Evolutionary conservation across 176 grass and related monocot genomes (phyloP).

Genomic region (Areca catechu): DNA sequence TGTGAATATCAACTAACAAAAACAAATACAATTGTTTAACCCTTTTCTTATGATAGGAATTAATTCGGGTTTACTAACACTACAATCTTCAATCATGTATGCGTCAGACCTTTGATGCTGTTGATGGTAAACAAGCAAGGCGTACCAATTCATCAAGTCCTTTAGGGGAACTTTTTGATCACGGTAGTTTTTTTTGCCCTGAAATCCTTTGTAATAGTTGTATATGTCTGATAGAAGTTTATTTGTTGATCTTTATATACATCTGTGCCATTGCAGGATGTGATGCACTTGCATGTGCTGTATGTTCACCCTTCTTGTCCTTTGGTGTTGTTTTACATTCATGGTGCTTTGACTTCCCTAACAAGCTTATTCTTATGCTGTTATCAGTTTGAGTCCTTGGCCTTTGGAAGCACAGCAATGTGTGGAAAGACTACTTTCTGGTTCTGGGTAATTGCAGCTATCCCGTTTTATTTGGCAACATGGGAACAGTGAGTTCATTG

Average conservation of each 20-base stretch:
- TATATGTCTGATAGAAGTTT: neutral
- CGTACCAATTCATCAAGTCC: conserved; percentile 99
- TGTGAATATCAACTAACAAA: too few relatives aligned
- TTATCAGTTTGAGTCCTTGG: conserved; percentile 86
- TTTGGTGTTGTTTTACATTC: neutral
- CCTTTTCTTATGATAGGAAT: neutral
- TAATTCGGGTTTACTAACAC: neutral
- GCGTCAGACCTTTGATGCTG: conserved; percentile 93
- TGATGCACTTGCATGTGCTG: conserved; percentile 97
- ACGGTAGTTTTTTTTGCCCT: conserved; percentile 42
- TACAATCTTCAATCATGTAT: conserved; percentile 1
- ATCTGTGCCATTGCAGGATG: conserved; percentile 50
- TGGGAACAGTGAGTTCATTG: conserved; percentile 85
- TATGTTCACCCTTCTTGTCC: conserved; percentile 38
- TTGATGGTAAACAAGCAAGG: conserved; percentile 99
- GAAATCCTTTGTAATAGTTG: too few relatives aligned
- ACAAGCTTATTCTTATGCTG: neutral
- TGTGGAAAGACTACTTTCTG: conserved; percentile 69
- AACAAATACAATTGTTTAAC: neutral
- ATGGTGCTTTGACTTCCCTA: too few relatives aligned
- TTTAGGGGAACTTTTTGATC: conserved; percentile 98
- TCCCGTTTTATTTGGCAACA: conserved; percentile 91
- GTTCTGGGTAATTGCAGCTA: conserved; percentile 79
- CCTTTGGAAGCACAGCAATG: conserved; percentile 89
- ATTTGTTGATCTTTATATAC: too few relatives aligned